phyloP scores from a whole-genome alignment of 345 rosid genomes.

The Geranium brycei region DNA sequence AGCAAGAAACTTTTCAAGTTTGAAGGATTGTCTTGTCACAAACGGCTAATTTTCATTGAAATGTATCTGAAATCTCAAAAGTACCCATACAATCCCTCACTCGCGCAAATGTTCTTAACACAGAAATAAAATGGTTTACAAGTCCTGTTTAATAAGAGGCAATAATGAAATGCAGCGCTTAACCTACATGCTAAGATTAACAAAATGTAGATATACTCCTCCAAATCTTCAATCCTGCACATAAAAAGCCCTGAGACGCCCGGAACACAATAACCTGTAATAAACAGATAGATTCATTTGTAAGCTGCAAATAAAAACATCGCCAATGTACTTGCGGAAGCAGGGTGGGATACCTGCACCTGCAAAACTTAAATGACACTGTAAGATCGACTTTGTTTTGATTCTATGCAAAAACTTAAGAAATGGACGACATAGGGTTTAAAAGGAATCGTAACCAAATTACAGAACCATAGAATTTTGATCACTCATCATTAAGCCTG shows the following conservation, averaged over 20 bases:
- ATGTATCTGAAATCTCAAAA: too few relatives aligned
- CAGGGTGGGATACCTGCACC: constrained; percentile 48
- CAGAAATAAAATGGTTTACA: too few relatives aligned
- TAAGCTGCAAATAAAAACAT: constrained; percentile 19
- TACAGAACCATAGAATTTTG: background rate
- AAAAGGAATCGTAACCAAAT: constrained; percentile 13
- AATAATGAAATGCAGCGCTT: too few relatives aligned
- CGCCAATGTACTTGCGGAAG: constrained; percentile 10
- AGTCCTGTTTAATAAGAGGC: too few relatives aligned
- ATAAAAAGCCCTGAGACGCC: background rate
- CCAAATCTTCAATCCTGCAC: background rate
- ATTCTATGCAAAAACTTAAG: background rate
- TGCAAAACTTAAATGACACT: constrained; percentile 24
- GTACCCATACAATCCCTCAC: too few relatives aligned
- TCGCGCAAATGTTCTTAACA: too few relatives aligned
- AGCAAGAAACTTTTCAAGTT: too few relatives aligned
- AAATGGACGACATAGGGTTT: background rate
- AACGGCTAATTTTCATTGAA: too few relatives aligned
- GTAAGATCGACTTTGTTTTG: background rate
- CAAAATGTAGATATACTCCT: background rate
- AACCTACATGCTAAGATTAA: too few relatives aligned
- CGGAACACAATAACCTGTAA: constrained; percentile 17
- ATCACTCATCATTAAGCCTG: background rate
- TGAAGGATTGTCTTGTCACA: too few relatives aligned
- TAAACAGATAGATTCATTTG: constrained; percentile 15